These are phyloP conservation scores for Aegilops tauschii DNA, from an alignment of 176 grass and related monocot species.

Conservation along the genomic window DNA sequence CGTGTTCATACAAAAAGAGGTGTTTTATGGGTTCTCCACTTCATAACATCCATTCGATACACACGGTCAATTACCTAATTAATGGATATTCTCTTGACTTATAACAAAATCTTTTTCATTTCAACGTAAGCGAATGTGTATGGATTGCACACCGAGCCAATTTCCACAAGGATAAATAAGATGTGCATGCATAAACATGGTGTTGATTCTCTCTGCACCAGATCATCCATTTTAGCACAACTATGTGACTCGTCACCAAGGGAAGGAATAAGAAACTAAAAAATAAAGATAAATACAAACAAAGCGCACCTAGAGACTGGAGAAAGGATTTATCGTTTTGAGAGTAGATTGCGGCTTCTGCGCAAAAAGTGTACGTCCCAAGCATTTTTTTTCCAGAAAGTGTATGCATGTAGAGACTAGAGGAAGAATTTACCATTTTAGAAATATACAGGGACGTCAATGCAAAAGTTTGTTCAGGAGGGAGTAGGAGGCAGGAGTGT, in stretches of 20 bases:
- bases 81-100: background rate
- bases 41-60: background rate
- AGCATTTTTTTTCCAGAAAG: background rate
- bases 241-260: background rate
- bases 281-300: background rate
- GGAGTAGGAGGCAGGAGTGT: background rate
- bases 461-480: background rate
- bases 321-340: background rate
- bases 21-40: background rate
- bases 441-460: accelerated
- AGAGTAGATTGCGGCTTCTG: background rate
- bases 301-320: background rate
- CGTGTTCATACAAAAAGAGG: background rate
- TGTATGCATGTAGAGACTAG: background rate
- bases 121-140: background rate
- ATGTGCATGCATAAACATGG: background rate
- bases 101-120: background rate
- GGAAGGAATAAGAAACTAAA: background rate
- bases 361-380: background rate
- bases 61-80: background rate
- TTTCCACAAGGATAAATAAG: background rate
- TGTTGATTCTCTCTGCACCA: background rate
- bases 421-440: background rate
- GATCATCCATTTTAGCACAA: background rate
- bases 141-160: background rate